These are phyloP conservation scores for Effrenium voratum DNA, from an alignment of 73 alveolate species.

Conservation along the genomic window DNA sequence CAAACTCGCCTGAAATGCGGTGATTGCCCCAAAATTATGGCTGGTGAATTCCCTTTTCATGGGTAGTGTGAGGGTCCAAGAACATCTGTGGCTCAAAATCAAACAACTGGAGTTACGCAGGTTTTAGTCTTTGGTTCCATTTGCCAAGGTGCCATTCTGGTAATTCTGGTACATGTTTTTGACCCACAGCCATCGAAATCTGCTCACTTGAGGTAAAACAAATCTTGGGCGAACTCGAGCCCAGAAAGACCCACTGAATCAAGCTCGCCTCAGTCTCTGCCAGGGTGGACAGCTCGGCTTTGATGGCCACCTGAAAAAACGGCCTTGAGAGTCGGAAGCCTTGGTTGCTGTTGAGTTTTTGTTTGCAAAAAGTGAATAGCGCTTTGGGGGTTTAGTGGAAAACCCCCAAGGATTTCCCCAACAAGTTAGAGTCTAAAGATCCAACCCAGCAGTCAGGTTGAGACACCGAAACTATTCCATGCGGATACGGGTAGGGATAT, in stretches of 20 bases:
- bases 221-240: background rate
- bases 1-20: no score
- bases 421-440: no score
- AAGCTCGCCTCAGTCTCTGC: conserved; percentile 71
- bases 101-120: background rate
- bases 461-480: no score
- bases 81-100: background rate
- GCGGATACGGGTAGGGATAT: no score
- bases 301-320: conserved; percentile 4
- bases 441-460: no score
- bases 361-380: background rate
- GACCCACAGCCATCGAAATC: no score
- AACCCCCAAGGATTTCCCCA: no score
- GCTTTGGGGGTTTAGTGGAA: background rate
- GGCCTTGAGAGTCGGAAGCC: background rate
- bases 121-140: no score
- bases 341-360: background rate
- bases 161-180: no score
- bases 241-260: background rate
- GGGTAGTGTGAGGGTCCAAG: background rate
- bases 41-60: background rate
- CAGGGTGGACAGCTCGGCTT: conserved; percentile 39
- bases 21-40: no score
- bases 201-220: no score
- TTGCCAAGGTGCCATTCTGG: no score